Conservation (phyloP, 1,139 yeast species). For the Yamadazyma aaseri region DNA sequence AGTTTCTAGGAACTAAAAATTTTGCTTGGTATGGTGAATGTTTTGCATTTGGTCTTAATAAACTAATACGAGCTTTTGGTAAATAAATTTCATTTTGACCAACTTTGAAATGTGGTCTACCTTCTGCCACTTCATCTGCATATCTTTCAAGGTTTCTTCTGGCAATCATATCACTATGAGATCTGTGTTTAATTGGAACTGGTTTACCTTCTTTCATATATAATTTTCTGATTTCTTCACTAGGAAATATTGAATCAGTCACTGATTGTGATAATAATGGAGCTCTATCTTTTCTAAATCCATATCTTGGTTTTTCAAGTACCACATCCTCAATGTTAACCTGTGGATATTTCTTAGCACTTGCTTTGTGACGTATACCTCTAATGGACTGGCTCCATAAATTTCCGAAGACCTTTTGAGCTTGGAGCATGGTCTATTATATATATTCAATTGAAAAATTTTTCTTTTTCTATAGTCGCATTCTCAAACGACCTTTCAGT, state of each 20-base stretch:
- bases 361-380: constrained; percentile 31
- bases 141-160: constrained; percentile 42
- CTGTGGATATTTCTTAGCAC: constrained; percentile 36
- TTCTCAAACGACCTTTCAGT: neutral
- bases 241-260: constrained; percentile 42
- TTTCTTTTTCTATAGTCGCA: neutral
- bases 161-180: constrained; percentile 36
- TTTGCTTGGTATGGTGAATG: constrained; percentile 96
- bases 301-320: constrained; percentile 38
- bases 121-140: constrained; percentile 58
- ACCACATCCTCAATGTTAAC: constrained; percentile 40
- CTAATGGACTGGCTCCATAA: constrained; percentile 8
- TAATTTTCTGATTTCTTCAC: constrained; percentile 32
- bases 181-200: constrained; percentile 41
- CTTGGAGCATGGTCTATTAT: neutral
- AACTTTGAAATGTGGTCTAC: constrained; percentile 74
- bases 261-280: constrained; percentile 44
- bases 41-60: constrained; percentile 86
- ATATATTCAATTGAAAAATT: constrained; percentile 1
- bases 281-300: constrained; percentile 39
- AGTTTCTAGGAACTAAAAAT: constrained; percentile 85
- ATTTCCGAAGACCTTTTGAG: constrained; percentile 1
- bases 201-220: constrained; percentile 42
- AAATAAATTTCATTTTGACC: constrained; percentile 75
- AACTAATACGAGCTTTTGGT: constrained; percentile 78